phyloP scores from a whole-genome alignment of 208 protist species.

The Wallacemonas sp. region DNA sequence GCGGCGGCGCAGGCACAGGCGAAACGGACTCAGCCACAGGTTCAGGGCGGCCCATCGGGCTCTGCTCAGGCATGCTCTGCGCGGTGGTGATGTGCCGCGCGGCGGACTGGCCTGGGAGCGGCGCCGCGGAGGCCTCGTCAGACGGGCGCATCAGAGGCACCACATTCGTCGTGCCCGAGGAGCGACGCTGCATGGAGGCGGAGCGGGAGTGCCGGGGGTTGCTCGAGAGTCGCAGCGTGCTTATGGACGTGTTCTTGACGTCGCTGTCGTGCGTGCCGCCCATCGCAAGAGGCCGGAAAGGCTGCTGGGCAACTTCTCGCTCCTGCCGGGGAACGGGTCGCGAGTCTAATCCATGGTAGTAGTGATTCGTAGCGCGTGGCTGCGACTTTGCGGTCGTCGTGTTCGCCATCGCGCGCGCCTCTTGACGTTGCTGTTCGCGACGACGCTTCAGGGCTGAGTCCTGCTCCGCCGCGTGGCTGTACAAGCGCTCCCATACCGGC shows the following conservation, averaged over 20 bases:
- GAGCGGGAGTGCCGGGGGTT: constrained; percentile 1
- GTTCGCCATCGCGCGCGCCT: constrained; percentile 4
- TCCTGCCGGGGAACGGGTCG: constrained; percentile 1
- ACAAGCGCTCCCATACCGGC: constrained; percentile 48
- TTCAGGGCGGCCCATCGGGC: background rate
- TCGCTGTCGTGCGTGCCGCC: background rate
- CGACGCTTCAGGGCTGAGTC: constrained; percentile 21
- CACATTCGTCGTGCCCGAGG: constrained; percentile 10
- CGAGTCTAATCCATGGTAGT: no score
- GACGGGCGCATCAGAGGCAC: background rate
- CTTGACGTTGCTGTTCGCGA: constrained; percentile 20
- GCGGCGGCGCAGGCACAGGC: background rate
- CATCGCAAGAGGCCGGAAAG: constrained; percentile 12
- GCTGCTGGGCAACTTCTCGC: background rate
- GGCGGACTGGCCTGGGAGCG: background rate
- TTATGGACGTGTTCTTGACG: constrained; percentile 1
- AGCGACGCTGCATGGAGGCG: constrained; percentile 1
- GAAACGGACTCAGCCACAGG: background rate
- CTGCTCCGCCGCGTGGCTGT: constrained; percentile 30
- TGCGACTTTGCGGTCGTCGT: background rate
- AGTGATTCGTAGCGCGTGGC: background rate
- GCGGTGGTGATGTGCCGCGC: background rate
- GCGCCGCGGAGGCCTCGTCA: background rate
- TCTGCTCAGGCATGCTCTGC: background rate
- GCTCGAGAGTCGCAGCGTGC: constrained; percentile 3